Evolutionary conservation across 2,329 filamentous ascomycete genomes (phyloP).

Genomic region (Laburnicola sp.): DNA sequence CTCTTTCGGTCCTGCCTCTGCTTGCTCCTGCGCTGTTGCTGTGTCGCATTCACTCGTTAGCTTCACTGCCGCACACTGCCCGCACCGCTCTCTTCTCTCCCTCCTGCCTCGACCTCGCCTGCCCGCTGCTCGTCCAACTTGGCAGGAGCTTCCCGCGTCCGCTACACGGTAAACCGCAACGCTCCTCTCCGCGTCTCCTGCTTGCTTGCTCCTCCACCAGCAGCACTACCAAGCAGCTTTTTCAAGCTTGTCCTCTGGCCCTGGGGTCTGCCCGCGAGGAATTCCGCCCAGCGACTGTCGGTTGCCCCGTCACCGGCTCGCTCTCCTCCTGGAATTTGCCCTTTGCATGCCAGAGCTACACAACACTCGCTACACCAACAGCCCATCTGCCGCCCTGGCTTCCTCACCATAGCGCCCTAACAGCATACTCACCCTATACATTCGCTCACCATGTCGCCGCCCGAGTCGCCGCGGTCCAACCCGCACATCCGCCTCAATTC

Average conservation of each 20-base stretch:
- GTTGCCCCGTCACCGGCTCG: conserved; percentile 35
- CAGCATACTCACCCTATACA: conserved; percentile 34
- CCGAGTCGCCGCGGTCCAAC: conserved; percentile 36
- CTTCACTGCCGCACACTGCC: neutral
- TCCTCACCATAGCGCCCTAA: conserved; percentile 23
- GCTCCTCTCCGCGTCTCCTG: neutral
- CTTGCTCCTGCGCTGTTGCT: conserved; percentile 4
- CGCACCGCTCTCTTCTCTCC: conserved; percentile 3
- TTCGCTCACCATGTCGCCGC: conserved; percentile 35
- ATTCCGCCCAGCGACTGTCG: conserved; percentile 20
- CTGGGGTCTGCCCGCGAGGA: conserved; percentile 12
- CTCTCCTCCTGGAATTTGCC: conserved; percentile 28
- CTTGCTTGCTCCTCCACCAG: conserved; percentile 9
- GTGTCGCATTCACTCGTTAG: conserved; percentile 9
- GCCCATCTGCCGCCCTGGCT: conserved; percentile 22
- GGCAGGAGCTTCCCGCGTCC: conserved; percentile 1
- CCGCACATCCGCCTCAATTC: conserved; percentile 69
- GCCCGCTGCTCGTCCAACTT: conserved; percentile 1
- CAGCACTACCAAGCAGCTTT: conserved; percentile 18
- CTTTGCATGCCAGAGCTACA: conserved; percentile 35
- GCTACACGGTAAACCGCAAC: neutral
- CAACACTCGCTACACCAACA: conserved; percentile 32
- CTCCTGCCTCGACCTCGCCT: neutral
- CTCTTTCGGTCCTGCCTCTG: neutral
- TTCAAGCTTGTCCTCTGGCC: conserved; percentile 10